Conservation (phyloP, 129 eudicot genomes). For the Flaveria sonorensis region DNA sequence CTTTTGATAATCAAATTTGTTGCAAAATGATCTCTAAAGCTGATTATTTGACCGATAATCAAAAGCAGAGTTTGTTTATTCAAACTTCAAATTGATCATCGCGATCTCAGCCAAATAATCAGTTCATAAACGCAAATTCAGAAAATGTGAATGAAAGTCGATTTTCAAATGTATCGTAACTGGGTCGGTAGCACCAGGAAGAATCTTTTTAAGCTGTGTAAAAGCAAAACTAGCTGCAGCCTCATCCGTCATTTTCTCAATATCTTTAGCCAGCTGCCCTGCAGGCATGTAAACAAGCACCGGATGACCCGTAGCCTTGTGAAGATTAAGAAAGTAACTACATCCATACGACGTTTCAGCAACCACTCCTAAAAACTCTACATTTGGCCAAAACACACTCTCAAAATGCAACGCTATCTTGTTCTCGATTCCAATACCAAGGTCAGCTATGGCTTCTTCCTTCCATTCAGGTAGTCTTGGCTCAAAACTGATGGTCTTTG, state of each 20-base stretch:
- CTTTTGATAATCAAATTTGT: no score
- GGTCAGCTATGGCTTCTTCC: constrained; percentile 79
- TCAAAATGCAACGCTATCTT: constrained; percentile 85
- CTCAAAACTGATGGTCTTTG: constrained; percentile 68
- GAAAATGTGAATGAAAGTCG: not conserved
- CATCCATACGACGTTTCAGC: constrained; percentile 79
- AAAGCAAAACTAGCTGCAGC: constrained; percentile 88
- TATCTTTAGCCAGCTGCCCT: constrained; percentile 84
- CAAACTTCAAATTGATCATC: no score
- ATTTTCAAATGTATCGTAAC: constrained; percentile 32
- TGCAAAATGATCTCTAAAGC: no score
- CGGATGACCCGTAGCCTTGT: constrained; percentile 92
- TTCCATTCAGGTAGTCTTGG: constrained; percentile 94
- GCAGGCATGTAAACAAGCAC: constrained; percentile 99
- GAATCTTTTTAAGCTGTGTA: constrained; percentile 66
- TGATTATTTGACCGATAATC: no score
- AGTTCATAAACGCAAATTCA: not conserved
- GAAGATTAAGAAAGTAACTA: constrained; percentile 93
- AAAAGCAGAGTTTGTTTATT: no score
- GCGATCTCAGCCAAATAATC: not conserved
- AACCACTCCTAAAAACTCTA: constrained; percentile 97
- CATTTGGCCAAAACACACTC: constrained; percentile 94
- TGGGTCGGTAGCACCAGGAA: constrained; percentile 86
- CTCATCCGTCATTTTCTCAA: constrained; percentile 87
- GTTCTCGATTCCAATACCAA: constrained; percentile 94